These are phyloP conservation scores for Chaetomium globosum DNA, from an alignment of 2,329 filamentous ascomycete genomes.

Conservation along the genomic window DNA sequence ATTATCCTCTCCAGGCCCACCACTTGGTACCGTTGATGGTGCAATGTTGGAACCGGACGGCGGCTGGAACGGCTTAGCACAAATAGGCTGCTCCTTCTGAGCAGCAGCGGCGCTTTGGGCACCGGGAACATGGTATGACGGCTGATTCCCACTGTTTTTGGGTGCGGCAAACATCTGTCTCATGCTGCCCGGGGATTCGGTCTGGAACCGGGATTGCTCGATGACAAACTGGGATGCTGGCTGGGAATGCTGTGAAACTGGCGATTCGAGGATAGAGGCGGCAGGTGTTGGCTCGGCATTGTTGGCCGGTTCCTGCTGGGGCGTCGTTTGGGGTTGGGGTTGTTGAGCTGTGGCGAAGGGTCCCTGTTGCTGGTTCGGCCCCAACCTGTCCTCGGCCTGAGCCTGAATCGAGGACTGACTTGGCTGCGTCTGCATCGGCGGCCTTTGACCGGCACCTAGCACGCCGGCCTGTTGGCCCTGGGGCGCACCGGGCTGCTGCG, in stretches of 20 bases:
- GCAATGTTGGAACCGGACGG: constrained; percentile 6
- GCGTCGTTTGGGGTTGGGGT: constrained; percentile 14
- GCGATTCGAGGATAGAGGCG: constrained; percentile 29
- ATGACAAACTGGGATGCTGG: constrained; percentile 22
- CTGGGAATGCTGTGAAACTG: constrained; percentile 33
- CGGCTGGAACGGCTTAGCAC: constrained; percentile 30
- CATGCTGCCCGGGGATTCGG: constrained; percentile 27
- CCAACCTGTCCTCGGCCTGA: constrained; percentile 8
- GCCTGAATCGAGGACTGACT: constrained; percentile 20
- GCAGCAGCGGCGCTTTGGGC: constrained; percentile 9
- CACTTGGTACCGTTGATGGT: neutral
- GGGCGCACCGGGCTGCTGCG: constrained; percentile 14
- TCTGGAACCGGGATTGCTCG: constrained; percentile 29
- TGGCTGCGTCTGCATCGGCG: constrained; percentile 18
- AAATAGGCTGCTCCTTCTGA: constrained; percentile 17
- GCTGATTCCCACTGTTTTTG: constrained; percentile 18
- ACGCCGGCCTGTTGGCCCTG: constrained; percentile 13
- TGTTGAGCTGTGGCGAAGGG: constrained; percentile 20
- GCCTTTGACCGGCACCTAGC: constrained; percentile 17
- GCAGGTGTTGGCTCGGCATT: constrained; percentile 24
- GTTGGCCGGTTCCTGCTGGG: constrained; percentile 23
- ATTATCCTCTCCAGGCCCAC: constrained; percentile 1
- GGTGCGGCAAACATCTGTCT: constrained; percentile 28
- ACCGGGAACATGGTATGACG: constrained; percentile 2
- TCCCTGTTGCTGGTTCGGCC: constrained; percentile 16